These are phyloP conservation scores for Gossypium longicalyx DNA, from an alignment of 345 rosid genomes.

Conservation along the genomic window DNA sequence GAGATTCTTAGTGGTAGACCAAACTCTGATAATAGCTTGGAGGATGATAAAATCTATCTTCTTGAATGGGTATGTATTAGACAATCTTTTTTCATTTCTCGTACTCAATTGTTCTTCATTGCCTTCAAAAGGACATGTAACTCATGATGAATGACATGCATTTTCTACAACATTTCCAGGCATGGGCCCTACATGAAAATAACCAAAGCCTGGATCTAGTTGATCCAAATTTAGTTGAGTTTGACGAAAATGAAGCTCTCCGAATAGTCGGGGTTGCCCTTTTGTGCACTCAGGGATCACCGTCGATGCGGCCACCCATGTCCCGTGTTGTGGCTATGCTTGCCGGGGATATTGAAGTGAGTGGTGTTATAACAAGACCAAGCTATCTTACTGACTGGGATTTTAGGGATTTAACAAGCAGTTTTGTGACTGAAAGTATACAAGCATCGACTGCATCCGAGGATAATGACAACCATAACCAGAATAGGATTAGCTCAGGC, in stretches of 20 bases:
- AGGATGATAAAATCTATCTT: conserved; percentile 51
- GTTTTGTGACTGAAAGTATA: background rate
- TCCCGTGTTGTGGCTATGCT: conserved; percentile 46
- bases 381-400: background rate
- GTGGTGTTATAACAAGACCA: conserved; percentile 18
- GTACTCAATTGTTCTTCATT: background rate
- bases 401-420: background rate
- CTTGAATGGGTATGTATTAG: conserved; percentile 55
- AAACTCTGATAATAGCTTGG: conserved; percentile 44
- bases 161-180: conserved; percentile 26
- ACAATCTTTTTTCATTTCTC: background rate
- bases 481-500: background rate
- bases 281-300: conserved; percentile 43
- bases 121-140: background rate
- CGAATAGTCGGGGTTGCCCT: conserved; percentile 44
- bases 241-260: conserved; percentile 36
- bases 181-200: conserved; percentile 52
- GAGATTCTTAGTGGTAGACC: conserved; percentile 67
- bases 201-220: conserved; percentile 29
- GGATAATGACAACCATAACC: too few species aligned
- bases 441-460: background rate
- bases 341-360: conserved; percentile 46
- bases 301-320: conserved; percentile 36
- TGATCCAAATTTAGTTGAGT: conserved; percentile 32
- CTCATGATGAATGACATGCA: background rate